A percentile compares a stretch with the other conserved stretches of the same genome.
These are phyloP conservation scores for Euphorbia schlechtendalii DNA, from an alignment of 441 rosid genomes.

Conservation along the genomic window DNA sequence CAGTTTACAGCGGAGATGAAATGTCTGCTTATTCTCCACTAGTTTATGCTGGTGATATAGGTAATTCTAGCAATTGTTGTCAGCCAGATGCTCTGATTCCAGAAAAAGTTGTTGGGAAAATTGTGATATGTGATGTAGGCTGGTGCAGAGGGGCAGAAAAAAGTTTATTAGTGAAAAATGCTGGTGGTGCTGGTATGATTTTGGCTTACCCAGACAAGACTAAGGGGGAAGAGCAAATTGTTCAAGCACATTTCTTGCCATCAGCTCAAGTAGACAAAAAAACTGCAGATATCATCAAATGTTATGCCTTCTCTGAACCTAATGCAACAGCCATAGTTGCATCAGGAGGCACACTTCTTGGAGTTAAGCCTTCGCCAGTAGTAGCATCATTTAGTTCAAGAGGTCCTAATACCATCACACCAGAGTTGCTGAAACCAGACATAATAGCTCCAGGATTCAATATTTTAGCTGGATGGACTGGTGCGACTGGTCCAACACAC, in stretches of 20 bases:
- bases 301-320: background rate
- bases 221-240: conserved; percentile 71
- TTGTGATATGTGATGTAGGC: conserved; percentile 50
- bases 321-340: background rate
- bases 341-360: background rate
- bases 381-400: conserved; percentile 95
- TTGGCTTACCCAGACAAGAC: conserved; percentile 33
- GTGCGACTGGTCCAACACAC: conserved; percentile 66
- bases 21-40: conserved; percentile 27
- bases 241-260: conserved; percentile 77
- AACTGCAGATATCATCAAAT: conserved; percentile 35
- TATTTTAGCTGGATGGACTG: conserved; percentile 84
- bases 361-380: conserved; percentile 16
- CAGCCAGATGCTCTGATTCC: conserved; percentile 29
- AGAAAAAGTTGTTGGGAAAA: conserved; percentile 39
- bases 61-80: conserved; percentile 33
- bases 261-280: conserved; percentile 66
- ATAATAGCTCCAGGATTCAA: conserved; percentile 87
- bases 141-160: conserved; percentile 37
- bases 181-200: conserved; percentile 48
- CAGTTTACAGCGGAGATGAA: conserved; percentile 35
- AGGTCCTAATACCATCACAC: conserved; percentile 70
- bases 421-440: conserved; percentile 78
- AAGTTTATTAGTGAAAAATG: conserved; percentile 37
- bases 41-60: conserved; percentile 30